phyloP scores from a whole-genome alignment of 1,139 yeast species.

The Taphrina communis region DNA sequence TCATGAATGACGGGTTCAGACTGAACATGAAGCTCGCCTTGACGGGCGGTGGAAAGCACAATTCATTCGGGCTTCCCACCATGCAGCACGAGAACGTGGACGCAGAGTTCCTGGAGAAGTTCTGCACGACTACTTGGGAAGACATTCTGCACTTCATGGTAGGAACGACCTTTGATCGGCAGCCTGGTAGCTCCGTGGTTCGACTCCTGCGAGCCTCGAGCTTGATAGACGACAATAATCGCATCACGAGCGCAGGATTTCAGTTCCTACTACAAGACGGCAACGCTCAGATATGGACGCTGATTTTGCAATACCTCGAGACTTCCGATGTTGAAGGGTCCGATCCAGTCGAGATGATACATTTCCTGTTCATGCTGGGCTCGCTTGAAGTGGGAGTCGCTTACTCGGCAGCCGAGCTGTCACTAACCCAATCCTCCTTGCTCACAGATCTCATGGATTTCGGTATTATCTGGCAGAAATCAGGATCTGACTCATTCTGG shows the following conservation, averaged over 20 bases:
- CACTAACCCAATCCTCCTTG: conserved; percentile 84
- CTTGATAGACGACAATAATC: conserved; percentile 74
- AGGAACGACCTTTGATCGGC: conserved; percentile 66
- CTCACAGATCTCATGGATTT: conserved; percentile 87
- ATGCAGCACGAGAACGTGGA: conserved; percentile 63
- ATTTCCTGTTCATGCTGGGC: conserved; percentile 90
- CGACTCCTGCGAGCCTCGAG: conserved; percentile 66
- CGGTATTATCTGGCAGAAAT: conserved; percentile 81
- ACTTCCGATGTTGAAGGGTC: conserved; percentile 81
- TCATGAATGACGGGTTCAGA: conserved; percentile 75
- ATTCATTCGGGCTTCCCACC: conserved; percentile 63
- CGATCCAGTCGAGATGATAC: conserved; percentile 96
- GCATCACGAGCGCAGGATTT: conserved; percentile 88
- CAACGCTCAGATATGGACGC: conserved; percentile 94
- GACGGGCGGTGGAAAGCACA: conserved; percentile 69
- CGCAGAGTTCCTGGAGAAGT: conserved; percentile 69
- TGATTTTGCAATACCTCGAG: conserved; percentile 81
- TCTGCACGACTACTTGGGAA: conserved; percentile 92
- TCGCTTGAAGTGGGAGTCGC: conserved; percentile 89
- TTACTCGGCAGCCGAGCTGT: conserved; percentile 71
- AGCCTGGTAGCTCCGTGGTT: conserved; percentile 54
- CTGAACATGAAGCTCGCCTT: conserved; percentile 78
- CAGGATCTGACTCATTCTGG: conserved; percentile 68
- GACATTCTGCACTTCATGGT: conserved; percentile 96
- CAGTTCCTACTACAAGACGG: conserved; percentile 91